These are phyloP conservation scores for Oryza nivara DNA, from an alignment of 176 grass and related monocot genomes.

Conservation along the genomic window DNA sequence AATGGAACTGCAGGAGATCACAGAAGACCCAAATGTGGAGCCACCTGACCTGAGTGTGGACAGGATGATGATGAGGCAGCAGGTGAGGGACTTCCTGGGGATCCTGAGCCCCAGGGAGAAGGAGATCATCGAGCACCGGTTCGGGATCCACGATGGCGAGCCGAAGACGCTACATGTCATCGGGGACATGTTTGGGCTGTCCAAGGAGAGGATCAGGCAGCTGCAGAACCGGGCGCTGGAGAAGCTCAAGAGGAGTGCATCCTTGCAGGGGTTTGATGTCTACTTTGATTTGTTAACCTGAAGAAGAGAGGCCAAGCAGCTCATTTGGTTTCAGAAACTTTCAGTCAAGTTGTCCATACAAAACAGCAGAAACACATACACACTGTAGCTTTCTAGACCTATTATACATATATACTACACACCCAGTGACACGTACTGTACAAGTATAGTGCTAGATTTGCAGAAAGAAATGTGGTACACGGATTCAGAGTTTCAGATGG, in stretches of 20 bases:
- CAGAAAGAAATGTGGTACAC: not conserved
- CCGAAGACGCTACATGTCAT: conserved; percentile 78
- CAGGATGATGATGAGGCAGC: conserved; percentile 71
- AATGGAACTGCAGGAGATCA: conserved; percentile 59
- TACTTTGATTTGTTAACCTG: conserved; percentile 68
- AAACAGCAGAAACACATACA: not conserved
- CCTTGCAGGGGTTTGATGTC: conserved; percentile 61
- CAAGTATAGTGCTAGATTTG: not conserved
- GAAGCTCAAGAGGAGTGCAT: conserved; percentile 64
- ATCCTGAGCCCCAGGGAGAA: conserved; percentile 81
- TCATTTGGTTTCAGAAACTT: not conserved
- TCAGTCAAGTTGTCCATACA: conserved; percentile 23
- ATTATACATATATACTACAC: not conserved
- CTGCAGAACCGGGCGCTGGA: conserved; percentile 70
- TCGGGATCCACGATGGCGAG: conserved; percentile 62
- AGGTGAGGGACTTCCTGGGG: conserved; percentile 67
- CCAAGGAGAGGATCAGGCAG: conserved; percentile 90
- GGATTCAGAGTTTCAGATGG: not conserved
- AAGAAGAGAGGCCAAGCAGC: not conserved
- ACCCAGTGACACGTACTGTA: not conserved
- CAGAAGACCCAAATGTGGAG: conserved; percentile 69
- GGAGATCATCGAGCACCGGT: conserved; percentile 75
- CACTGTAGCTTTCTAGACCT: conserved; percentile 23
- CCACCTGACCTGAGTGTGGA: conserved; percentile 59
- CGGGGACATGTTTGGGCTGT: conserved; percentile 69